Conservation (phyloP, 805 yeast species). For the Metschnikowia lachancei region DNA sequence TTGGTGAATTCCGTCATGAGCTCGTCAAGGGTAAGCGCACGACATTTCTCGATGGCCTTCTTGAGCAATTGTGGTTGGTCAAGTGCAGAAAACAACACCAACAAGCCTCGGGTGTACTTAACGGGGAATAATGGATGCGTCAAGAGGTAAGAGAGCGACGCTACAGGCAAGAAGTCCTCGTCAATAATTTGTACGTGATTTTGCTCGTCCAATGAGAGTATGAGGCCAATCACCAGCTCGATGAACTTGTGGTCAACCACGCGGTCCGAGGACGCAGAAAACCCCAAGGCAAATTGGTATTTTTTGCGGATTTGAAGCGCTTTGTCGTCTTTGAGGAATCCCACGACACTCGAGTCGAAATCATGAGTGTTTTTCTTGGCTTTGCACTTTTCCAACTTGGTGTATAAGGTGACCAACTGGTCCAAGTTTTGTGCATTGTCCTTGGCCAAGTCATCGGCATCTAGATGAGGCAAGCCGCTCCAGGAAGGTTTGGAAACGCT, state of each 20-base stretch:
- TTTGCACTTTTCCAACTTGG: conserved; percentile 6
- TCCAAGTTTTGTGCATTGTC: conserved; percentile 11
- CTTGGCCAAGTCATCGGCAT: conserved; percentile 22
- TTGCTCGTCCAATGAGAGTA: conserved; percentile 29
- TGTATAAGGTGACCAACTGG: conserved; percentile 23
- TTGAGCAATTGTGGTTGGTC: conserved; percentile 64
- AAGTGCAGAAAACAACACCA: conserved; percentile 43
- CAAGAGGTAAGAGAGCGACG: conserved; percentile 65
- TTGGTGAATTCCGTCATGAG: conserved; percentile 57
- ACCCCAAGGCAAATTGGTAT: conserved; percentile 16
- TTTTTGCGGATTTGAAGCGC: not conserved
- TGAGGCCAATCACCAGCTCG: conserved; percentile 41
- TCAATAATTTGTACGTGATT: conserved; percentile 24
- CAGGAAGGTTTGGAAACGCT: conserved; percentile 13
- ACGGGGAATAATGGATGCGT: conserved; percentile 87
- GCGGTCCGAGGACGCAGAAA: conserved; percentile 57
- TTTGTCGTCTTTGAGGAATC: conserved; percentile 13
- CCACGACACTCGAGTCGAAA: conserved; percentile 28
- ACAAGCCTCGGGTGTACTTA: conserved; percentile 51
- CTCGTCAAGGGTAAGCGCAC: conserved; percentile 62
- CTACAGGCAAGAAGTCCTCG: conserved; percentile 48
- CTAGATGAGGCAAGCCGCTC: conserved; percentile 27
- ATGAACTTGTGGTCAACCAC: conserved; percentile 61
- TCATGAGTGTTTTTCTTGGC: conserved; percentile 3
- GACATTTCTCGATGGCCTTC: conserved; percentile 80